Evolutionary conservation across 2,329 filamentous ascomycete genomes (phyloP).

Genomic region (Hymenoscyphus scutula): DNA sequence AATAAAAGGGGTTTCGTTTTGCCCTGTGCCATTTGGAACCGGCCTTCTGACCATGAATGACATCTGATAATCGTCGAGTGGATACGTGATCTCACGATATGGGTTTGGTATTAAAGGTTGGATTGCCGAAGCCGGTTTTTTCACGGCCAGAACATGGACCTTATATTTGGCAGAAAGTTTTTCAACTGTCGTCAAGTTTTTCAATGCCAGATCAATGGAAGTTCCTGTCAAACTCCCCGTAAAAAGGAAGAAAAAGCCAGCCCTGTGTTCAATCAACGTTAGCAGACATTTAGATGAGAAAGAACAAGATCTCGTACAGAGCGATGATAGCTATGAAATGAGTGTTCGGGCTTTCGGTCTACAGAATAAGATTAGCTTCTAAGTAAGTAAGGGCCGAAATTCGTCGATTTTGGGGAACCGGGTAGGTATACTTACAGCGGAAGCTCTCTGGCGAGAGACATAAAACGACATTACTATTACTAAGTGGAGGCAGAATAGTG

Average conservation of each 20-base stretch:
- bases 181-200: slow-evolving; percentile 85
- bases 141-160: slow-evolving; percentile 71
- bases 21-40: neutral
- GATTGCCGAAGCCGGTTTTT: slow-evolving; percentile 47
- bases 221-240: slow-evolving; percentile 72
- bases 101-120: slow-evolving; percentile 41
- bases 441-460: slow-evolving; percentile 46
- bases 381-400: neutral
- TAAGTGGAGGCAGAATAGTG: slow-evolving; percentile 63
- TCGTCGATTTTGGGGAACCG: neutral
- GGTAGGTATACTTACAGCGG: slow-evolving; percentile 22
- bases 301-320: slow-evolving; percentile 1
- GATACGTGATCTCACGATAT: slow-evolving; percentile 58
- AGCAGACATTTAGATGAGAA: neutral
- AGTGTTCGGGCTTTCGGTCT: slow-evolving; percentile 45
- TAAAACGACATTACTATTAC: slow-evolving; percentile 65
- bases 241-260: slow-evolving; percentile 77
- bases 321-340: slow-evolving; percentile 58
- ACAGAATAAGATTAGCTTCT: slow-evolving; percentile 9
- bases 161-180: slow-evolving; percentile 60
- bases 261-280: slow-evolving; percentile 35
- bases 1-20: neutral
- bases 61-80: slow-evolving; percentile 39
- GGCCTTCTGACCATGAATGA: neutral
- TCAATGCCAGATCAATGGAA: slow-evolving; percentile 65